A percentile compares a stretch with the other conserved stretches of the same genome.
Evolutionary conservation across 2,329 filamentous ascomycete genomes (phyloP).

Genomic region (Clarireedia homoeocarpa): DNA sequence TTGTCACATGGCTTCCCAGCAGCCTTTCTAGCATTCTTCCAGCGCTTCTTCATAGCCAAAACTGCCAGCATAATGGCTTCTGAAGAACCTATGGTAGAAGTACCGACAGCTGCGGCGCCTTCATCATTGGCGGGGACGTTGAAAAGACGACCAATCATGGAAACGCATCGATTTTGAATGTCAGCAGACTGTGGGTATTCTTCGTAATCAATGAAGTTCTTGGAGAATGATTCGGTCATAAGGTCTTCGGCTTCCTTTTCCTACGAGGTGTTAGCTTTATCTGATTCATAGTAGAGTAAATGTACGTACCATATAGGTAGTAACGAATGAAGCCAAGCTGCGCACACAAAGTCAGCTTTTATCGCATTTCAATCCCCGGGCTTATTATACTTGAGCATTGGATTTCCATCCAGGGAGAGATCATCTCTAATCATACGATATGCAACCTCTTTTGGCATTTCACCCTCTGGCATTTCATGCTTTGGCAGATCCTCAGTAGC

Average conservation of each 20-base stretch:
- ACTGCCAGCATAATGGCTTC: slow-evolving; percentile 80
- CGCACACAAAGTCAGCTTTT: slow-evolving; percentile 14
- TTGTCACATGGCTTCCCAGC: slow-evolving; percentile 72
- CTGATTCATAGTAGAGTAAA: not conserved
- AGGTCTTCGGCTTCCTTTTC: slow-evolving; percentile 94
- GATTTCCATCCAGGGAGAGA: slow-evolving; percentile 82
- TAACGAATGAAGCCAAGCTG: slow-evolving; percentile 86
- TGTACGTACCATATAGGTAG: slow-evolving; percentile 77
- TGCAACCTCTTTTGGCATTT: slow-evolving; percentile 90
- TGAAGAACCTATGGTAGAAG: slow-evolving; percentile 80
- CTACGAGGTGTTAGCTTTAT: slow-evolving; percentile 33
- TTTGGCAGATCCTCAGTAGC: slow-evolving; percentile 73
- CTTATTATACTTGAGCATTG: slow-evolving; percentile 64
- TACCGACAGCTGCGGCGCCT: slow-evolving; percentile 65
- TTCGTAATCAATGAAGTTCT: slow-evolving; percentile 92
- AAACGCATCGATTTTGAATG: slow-evolving; percentile 86
- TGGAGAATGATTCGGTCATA: slow-evolving; percentile 85
- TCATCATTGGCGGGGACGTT: slow-evolving; percentile 57
- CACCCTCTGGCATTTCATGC: slow-evolving; percentile 77
- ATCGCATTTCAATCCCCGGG: not conserved
- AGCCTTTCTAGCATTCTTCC: slow-evolving; percentile 79
- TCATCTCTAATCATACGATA: slow-evolving; percentile 97
- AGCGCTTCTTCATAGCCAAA: slow-evolving; percentile 90
- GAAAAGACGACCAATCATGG: slow-evolving; percentile 86
- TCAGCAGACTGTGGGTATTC: slow-evolving; percentile 76